Percentiles rank a stretch among this genome's conserved stretches.
Conservation (phyloP, 2,329 filamentous ascomycete species). For the Pseudophaeomoniella oleicola region DNA sequence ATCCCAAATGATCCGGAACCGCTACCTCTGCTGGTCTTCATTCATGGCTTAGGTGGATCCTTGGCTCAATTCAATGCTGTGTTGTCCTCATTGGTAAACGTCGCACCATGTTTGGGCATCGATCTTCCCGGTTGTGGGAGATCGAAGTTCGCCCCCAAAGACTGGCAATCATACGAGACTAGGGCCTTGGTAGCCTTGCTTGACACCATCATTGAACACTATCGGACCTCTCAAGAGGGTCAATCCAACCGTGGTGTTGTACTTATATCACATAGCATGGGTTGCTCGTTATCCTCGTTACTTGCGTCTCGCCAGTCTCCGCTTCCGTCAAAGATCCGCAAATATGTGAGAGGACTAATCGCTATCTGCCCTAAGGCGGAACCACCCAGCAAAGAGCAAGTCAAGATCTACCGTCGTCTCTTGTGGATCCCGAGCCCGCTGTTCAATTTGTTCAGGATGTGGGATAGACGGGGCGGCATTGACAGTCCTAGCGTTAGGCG, state of each 20-base stretch:
- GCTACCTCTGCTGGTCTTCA: slow-evolving; percentile 73
- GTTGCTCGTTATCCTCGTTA: slow-evolving; percentile 60
- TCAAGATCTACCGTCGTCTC: slow-evolving; percentile 38
- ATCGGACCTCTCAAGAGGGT: slow-evolving; percentile 39
- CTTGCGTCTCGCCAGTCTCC: slow-evolving; percentile 49
- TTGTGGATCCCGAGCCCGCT: slow-evolving; percentile 51
- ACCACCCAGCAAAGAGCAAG: slow-evolving; percentile 41
- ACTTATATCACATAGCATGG: slow-evolving; percentile 80
- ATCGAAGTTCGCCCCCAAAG: slow-evolving; percentile 55
- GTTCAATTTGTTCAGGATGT: slow-evolving; percentile 62
- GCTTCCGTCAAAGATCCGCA: slow-evolving; percentile 37
- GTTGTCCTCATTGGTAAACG: slow-evolving; percentile 64
- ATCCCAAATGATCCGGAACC: slow-evolving; percentile 58
- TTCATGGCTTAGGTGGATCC: slow-evolving; percentile 89
- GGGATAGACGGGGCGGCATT: slow-evolving; percentile 65
- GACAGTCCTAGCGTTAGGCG: slow-evolving; percentile 65
- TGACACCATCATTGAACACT: slow-evolving; percentile 56
- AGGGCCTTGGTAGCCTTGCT: slow-evolving; percentile 64
- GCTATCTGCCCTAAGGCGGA: slow-evolving; percentile 66
- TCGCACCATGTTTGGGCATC: slow-evolving; percentile 72
- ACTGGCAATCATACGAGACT: slow-evolving; percentile 66
- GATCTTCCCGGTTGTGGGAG: slow-evolving; percentile 83
- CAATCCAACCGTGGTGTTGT: slow-evolving; percentile 52
- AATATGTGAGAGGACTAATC: slow-evolving; percentile 59
- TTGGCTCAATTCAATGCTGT: slow-evolving; percentile 75